phyloP scores from a whole-genome alignment of 495 filamentous ascomycete genomes.

The Amphirosellinia nigrospora region DNA sequence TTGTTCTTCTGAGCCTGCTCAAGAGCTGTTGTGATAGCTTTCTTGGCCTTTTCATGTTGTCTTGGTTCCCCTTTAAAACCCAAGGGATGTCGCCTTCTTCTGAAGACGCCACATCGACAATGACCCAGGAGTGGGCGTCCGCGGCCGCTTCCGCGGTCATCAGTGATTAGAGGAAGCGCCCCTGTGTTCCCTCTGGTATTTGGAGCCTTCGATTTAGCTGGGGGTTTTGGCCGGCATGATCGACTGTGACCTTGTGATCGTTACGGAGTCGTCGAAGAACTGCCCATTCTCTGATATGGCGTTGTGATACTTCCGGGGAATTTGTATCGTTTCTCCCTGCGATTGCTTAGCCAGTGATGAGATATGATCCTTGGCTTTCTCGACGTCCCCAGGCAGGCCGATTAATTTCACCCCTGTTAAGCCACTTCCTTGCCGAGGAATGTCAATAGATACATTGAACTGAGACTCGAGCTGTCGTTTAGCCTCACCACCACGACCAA shows the following conservation, averaged over 20 bases:
- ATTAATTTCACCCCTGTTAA: conserved; percentile 83
- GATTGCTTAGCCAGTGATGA: conserved; percentile 79
- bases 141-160: conserved; percentile 66
- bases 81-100: conserved; percentile 86
- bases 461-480: conserved; percentile 84
- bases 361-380: conserved; percentile 85
- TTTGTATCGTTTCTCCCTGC: conserved; percentile 81
- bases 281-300: conserved; percentile 84
- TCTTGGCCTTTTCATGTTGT: conserved; percentile 80
- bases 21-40: conserved; percentile 71
- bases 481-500: conserved; percentile 88
- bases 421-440: conserved; percentile 74
- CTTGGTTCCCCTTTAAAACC: conserved; percentile 79
- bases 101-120: conserved; percentile 63
- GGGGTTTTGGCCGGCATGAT: conserved; percentile 83
- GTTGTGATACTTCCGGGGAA: conserved; percentile 84
- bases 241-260: conserved; percentile 84
- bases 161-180: conserved; percentile 85
- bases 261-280: conserved; percentile 86
- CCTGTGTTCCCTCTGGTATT: conserved; percentile 57
- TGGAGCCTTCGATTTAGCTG: conserved; percentile 63
- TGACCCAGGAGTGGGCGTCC: conserved; percentile 78
- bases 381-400: conserved; percentile 77
- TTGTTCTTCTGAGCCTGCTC: conserved; percentile 73
- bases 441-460: conserved; percentile 87